Base-by-base conservation (phyloP, 1,139 yeast genomes). In the Groenewaldozyma auringiensis region DNA sequence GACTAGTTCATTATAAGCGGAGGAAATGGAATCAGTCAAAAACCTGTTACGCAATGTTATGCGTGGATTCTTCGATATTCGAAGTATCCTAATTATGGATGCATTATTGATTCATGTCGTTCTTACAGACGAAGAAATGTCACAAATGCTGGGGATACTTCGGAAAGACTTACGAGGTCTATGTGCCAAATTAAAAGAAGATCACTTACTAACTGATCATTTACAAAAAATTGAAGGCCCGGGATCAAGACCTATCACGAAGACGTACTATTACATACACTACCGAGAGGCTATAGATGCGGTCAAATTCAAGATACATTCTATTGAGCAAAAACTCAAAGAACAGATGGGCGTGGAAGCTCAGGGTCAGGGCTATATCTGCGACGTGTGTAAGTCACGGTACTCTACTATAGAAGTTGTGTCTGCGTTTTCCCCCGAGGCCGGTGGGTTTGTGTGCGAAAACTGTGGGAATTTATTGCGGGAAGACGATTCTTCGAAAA, bases 221-320 rank as follows among this genome's bases (percentile, higher is more conserved):
- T 71, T 80, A 31, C 95, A 88, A 63, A 81, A 86, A 63, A 96
- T 87, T 63, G 95, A 84, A 49, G 85, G 82, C 41, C 74, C 76
- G 4, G 83, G 79, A 50, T 83, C 76, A 54, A 73, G 95, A 50
- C 77, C 84, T 46, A 71, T 74, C 38, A 76, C 85, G 18, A 74
- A 89, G 59, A 83, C 94, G 0, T 92, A 88, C 62, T 92, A 81
- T 65, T 92, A 77, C 62, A 81, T 92, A 47, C 96, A 87, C 59
- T 80, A 78, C 61, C 87, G 96, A 1, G 95, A 88, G 61, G 95
- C 97, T 1, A 85, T 94, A 41, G 98, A 92, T 66, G 80, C 96
- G 14, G 81, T 92, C 61, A 92, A 94, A 65, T 94, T 96, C 97
- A 88, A 89, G 61, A 86, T 92, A 50, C 96, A 92, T 62, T 77